phyloP scores from a whole-genome alignment of 2,329 filamentous ascomycete genomes.

The Onygenales sp. region DNA sequence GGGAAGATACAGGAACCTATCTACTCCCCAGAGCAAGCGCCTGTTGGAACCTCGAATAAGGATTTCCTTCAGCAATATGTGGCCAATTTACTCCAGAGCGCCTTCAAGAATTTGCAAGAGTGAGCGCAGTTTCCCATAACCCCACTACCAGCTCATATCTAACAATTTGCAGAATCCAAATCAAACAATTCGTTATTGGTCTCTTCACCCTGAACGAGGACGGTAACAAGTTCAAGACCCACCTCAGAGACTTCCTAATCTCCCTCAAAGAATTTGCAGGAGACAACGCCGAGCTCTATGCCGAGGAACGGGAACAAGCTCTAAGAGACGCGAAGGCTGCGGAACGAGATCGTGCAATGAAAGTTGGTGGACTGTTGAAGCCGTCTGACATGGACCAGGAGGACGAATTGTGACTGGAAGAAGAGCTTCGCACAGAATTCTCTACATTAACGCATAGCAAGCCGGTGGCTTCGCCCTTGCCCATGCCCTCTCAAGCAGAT shows the following conservation, averaged over 20 bases:
- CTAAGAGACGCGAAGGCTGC: slow-evolving; percentile 75
- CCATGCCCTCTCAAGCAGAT: neutral
- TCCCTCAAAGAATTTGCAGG: slow-evolving; percentile 94
- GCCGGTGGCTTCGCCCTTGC: neutral
- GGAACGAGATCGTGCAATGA: slow-evolving; percentile 84
- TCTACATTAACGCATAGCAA: slow-evolving; percentile 21
- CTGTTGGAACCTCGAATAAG: slow-evolving; percentile 73
- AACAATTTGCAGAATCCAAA: slow-evolving; percentile 58
- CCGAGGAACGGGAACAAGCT: slow-evolving; percentile 89
- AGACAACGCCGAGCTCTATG: slow-evolving; percentile 88
- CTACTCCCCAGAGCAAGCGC: slow-evolving; percentile 75
- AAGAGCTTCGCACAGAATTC: slow-evolving; percentile 57
- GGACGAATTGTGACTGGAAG: slow-evolving; percentile 71
- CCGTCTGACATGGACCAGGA: slow-evolving; percentile 88
- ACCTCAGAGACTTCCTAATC: slow-evolving; percentile 92
- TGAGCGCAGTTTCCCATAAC: slow-evolving; percentile 40
- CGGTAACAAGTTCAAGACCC: slow-evolving; percentile 88
- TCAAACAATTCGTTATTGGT: slow-evolving; percentile 79
- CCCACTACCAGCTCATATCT: slow-evolving; percentile 20
- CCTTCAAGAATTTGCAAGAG: slow-evolving; percentile 88
- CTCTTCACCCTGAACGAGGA: slow-evolving; percentile 82
- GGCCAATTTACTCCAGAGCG: slow-evolving; percentile 70
- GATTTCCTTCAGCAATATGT: slow-evolving; percentile 89
- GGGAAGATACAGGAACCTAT: slow-evolving; percentile 90
- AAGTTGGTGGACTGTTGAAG: slow-evolving; percentile 91